Evolutionary conservation across 352 stramenopile species (phyloP), one percentile per base, ranked within the genome.

Genomic region (Globisporangium emineosum): DNA sequence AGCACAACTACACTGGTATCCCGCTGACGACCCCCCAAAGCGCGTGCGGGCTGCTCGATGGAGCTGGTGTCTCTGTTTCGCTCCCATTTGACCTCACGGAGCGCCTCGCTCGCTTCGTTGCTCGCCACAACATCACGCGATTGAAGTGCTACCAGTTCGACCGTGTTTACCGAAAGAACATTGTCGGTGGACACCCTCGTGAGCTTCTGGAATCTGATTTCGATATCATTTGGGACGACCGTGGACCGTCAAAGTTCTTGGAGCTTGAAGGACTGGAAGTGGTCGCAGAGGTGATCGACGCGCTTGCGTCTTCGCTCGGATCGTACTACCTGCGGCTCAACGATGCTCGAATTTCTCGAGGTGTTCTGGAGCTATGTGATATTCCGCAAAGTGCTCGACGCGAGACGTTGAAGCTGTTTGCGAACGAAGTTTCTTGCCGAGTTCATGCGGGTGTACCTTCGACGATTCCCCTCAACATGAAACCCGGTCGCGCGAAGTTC

Each of bases 71-170:
- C n/a, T 79, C 84, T 8, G 87, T 94, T 27, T 88, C 83, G 13
- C 71, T 96, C 0, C 87, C 87, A 1, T 96, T 94, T 62, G 87
- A 94, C 62, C 65, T 96, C 37, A 96, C 87, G 0, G 87, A 94
- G 69, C 79, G 85, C 23, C 73, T 93, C 29, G 87, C 87, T 55
- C 82, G 87, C 1, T 94, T 92, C 32, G 79, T 96, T 0, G 87
- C 83, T 12, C 78, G 87, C 10, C 86, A 93, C 68, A 93, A 91
- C 62, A 79, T 96, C 17, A 81, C 79, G 8, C 76, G 87, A 2
- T 67, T 94, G 51, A 96, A 96, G 61, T 90, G 86, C 60, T 94
- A 86, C 60, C 86, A 96, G 60, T 96, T 94, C 30, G 85, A 90
- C 23, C 83, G 87, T 32, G 84, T 96, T 7, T 96, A 92, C 64